Evolutionary conservation across 148 eudicot genomes (phyloP).

Genomic region (Fagopyrum tataricum): DNA sequence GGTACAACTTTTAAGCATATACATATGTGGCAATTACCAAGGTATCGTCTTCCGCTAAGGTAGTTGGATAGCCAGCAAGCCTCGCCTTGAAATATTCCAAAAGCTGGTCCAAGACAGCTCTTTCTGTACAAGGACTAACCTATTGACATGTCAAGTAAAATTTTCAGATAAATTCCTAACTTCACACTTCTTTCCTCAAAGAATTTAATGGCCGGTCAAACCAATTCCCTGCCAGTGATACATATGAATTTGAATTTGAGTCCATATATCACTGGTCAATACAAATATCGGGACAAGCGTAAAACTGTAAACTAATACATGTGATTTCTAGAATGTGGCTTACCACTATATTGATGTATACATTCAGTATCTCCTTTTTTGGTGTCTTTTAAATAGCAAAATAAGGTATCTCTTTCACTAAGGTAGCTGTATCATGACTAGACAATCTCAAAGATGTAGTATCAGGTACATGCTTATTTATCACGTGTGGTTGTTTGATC

Average conservation of each 20-base stretch:
- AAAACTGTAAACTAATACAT: no score
- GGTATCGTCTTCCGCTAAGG: slow-evolving; percentile 62
- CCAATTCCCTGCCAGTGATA: no score
- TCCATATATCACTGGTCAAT: no score
- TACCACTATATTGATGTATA: no score
- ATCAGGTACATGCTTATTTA: neutral
- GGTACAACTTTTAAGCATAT: neutral
- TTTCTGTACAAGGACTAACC: slow-evolving; percentile 92
- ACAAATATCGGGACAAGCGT: no score
- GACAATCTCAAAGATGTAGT: no score
- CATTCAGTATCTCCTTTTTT: neutral
- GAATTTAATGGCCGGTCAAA: neutral
- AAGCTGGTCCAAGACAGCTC: slow-evolving; percentile 90
- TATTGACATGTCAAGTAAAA: slow-evolving; percentile 16
- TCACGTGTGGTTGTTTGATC: neutral
- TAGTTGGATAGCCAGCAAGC: slow-evolving; percentile 72
- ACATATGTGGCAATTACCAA: slow-evolving; percentile 42
- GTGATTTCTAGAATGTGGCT: no score
- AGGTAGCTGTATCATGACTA: no score
- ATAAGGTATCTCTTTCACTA: no score
- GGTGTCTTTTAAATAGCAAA: neutral
- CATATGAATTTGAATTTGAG: no score
- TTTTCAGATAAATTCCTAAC: neutral
- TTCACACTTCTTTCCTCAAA: neutral
- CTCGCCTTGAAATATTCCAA: slow-evolving; percentile 58